A percentile compares a stretch with the other conserved stretches of the same genome.
Evolutionary conservation across 208 protist species (phyloP).

Genomic region (Angomonas ambiguus): DNA sequence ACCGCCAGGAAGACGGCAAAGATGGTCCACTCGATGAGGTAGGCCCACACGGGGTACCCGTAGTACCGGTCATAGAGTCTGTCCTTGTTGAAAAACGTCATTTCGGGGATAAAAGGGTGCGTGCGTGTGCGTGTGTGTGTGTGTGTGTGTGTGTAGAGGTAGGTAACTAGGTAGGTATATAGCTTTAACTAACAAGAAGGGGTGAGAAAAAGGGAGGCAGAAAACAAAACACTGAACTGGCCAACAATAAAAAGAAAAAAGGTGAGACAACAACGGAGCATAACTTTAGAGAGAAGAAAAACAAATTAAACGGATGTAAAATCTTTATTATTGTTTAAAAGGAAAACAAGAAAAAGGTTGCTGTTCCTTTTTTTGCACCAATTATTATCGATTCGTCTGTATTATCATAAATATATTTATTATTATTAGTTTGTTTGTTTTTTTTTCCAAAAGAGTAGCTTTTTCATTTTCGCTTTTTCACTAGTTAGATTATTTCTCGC

Average conservation of each 20-base stretch:
- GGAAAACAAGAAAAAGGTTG: not conserved
- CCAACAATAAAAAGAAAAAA: slow-evolving; percentile 11
- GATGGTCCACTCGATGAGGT: slow-evolving; percentile 18
- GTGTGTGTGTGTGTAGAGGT: no score
- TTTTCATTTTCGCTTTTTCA: not conserved
- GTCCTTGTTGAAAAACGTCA: not conserved
- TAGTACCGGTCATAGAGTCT: not conserved
- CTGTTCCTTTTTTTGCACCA: no score
- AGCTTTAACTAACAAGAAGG: no score
- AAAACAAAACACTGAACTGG: slow-evolving; percentile 14
- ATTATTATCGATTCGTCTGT: not conserved
- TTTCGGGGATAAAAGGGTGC: slow-evolving; percentile 7
- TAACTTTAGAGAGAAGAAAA: slow-evolving; percentile 7
- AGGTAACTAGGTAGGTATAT: no score
- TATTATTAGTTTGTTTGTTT: not conserved
- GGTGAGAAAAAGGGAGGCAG: no score
- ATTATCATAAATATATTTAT: not conserved
- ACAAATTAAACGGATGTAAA: slow-evolving; percentile 6
- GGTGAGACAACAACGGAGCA: not conserved
- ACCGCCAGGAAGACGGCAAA: slow-evolving; percentile 11
- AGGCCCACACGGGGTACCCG: slow-evolving; percentile 4
- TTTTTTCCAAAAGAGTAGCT: not conserved
- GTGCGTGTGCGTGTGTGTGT: no score
- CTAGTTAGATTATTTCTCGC: not conserved
- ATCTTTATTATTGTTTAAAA: not conserved